Percentiles rank a stretch among this genome's conserved stretches.
These are phyloP conservation scores for Tetracladium maxilliforme DNA, from an alignment of 2,329 filamentous ascomycete species.

Conservation along the genomic window DNA sequence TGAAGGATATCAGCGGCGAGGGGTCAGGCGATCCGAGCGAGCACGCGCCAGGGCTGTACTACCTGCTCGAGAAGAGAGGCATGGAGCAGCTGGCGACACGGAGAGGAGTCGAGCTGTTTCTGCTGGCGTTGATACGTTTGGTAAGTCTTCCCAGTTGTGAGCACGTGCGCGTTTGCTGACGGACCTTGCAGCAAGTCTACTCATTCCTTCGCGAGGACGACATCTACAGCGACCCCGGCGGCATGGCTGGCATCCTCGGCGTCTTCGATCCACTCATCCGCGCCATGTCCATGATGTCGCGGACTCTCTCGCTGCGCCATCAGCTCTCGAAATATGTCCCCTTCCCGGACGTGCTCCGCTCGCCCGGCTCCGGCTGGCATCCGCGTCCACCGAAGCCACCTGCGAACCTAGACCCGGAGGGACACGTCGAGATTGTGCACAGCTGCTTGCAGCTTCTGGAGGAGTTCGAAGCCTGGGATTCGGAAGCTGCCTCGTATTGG, in stretches of 20 bases:
- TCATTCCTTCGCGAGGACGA: constrained; percentile 16
- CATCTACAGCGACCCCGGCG: constrained; percentile 15
- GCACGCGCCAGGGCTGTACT: constrained; percentile 17
- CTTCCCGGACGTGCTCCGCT: no score
- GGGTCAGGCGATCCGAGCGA: constrained; percentile 12
- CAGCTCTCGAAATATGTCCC: no score
- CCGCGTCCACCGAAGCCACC: no score
- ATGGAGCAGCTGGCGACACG: constrained; percentile 14
- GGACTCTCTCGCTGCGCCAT: constrained; percentile 9
- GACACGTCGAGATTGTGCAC: constrained; percentile 1
- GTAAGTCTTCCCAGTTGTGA: constrained; percentile 8
- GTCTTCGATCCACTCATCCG: constrained; percentile 15
- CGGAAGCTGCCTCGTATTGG: constrained; percentile 15
- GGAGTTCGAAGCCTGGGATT: constrained; percentile 14
- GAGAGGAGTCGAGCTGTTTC: constrained; percentile 14
- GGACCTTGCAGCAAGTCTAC: constrained; percentile 14
- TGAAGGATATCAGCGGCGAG: constrained; percentile 18
- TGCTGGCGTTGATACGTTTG: constrained; percentile 14
- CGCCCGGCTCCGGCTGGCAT: no score
- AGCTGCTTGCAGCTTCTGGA: constrained; percentile 14
- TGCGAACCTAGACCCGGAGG: no score
- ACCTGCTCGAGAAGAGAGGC: constrained; percentile 16
- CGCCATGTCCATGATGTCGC: constrained; percentile 15
- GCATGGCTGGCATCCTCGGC: constrained; percentile 12
- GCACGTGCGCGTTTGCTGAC: constrained; percentile 1